Percentiles rank a stretch among this genome's conserved stretches.
phyloP scores from a whole-genome alignment of 2,329 filamentous ascomycete genomes.

The Cylindrodendrum hubeiense region DNA sequence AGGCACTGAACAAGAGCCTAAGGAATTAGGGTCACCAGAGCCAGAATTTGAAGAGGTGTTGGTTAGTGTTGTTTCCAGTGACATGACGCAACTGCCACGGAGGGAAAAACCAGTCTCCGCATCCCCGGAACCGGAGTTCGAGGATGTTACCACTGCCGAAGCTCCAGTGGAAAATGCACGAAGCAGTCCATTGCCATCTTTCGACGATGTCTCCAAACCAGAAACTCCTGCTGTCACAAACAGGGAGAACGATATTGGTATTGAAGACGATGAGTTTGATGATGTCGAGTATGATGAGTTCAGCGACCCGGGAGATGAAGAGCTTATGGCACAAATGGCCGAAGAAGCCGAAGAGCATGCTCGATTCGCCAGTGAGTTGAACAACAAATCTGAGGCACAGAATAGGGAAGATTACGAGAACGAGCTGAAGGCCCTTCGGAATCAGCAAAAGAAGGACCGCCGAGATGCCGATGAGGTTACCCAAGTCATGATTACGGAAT shows the following conservation, averaged over 20 bases:
- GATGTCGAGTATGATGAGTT: slow-evolving; percentile 79
- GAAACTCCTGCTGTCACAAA: background rate
- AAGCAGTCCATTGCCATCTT: slow-evolving; percentile 29
- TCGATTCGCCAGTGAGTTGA: slow-evolving; percentile 89
- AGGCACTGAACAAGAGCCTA: slow-evolving; percentile 2
- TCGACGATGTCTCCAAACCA: slow-evolving; percentile 28
- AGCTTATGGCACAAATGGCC: slow-evolving; percentile 86
- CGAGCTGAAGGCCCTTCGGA: slow-evolving; percentile 87
- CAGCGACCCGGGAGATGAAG: slow-evolving; percentile 92
- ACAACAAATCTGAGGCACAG: slow-evolving; percentile 77
- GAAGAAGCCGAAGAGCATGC: slow-evolving; percentile 94
- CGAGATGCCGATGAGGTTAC: slow-evolving; percentile 97
- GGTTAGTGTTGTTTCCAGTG: background rate
- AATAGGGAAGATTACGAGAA: slow-evolving; percentile 85
- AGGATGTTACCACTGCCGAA: slow-evolving; percentile 48
- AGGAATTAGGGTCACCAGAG: background rate
- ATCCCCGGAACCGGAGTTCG: slow-evolving; percentile 52
- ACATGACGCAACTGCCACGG: background rate
- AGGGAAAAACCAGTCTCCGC: slow-evolving; percentile 47
- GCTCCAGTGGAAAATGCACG: slow-evolving; percentile 14
- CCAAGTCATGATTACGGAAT: slow-evolving; percentile 95
- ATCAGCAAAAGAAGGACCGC: slow-evolving; percentile 96
- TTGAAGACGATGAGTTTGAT: slow-evolving; percentile 57
- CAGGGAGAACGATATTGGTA: slow-evolving; percentile 19
- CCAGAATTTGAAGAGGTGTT: slow-evolving; percentile 14